Evolutionary conservation across 805 yeast species (phyloP).

Genomic region (Saccharomycopsis synnaedendra): DNA sequence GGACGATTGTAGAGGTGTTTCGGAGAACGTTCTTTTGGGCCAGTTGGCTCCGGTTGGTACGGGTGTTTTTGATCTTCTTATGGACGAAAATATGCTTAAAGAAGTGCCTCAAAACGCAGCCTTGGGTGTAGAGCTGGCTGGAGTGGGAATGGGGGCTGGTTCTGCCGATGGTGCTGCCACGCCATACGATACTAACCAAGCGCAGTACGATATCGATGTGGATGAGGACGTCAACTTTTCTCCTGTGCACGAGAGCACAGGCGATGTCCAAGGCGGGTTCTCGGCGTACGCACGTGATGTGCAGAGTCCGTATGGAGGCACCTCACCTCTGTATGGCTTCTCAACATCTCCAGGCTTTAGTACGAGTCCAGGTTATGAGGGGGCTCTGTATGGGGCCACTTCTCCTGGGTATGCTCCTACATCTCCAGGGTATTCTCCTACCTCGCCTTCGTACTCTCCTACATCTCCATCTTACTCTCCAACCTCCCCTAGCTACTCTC

Average conservation of each 20-base stretch:
- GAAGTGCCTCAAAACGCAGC: slow-evolving; percentile 41
- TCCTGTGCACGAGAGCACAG: slow-evolving; percentile 82
- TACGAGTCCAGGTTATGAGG: slow-evolving; percentile 29
- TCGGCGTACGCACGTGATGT: slow-evolving; percentile 42
- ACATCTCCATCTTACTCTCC: slow-evolving; percentile 66
- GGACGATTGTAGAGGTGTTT: slow-evolving; percentile 97
- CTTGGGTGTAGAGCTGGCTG: slow-evolving; percentile 20
- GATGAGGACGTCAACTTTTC: slow-evolving; percentile 80
- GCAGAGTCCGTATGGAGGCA: slow-evolving; percentile 39
- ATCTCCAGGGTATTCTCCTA: slow-evolving; percentile 46
- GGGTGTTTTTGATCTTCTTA: slow-evolving; percentile 92
- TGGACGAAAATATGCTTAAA: slow-evolving; percentile 80
- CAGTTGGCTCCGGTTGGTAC: slow-evolving; percentile 99
- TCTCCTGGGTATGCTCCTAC: slow-evolving; percentile 40
- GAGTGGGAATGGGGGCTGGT: slow-evolving; percentile 27
- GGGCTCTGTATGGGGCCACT: slow-evolving; percentile 31
- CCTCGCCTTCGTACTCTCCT: slow-evolving; percentile 44
- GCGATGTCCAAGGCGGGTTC: slow-evolving; percentile 67
- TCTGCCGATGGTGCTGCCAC: slow-evolving; percentile 75
- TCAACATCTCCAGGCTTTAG: slow-evolving; percentile 31
- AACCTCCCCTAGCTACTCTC: slow-evolving; percentile 54
- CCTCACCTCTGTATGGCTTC: slow-evolving; percentile 21
- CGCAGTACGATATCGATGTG: slow-evolving; percentile 43
- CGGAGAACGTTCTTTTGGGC: slow-evolving; percentile 94
- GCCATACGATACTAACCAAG: slow-evolving; percentile 67